These are phyloP conservation scores for Cylindrodendrum hubeiense DNA, from an alignment of 2,329 filamentous ascomycete species.

Conservation along the genomic window DNA sequence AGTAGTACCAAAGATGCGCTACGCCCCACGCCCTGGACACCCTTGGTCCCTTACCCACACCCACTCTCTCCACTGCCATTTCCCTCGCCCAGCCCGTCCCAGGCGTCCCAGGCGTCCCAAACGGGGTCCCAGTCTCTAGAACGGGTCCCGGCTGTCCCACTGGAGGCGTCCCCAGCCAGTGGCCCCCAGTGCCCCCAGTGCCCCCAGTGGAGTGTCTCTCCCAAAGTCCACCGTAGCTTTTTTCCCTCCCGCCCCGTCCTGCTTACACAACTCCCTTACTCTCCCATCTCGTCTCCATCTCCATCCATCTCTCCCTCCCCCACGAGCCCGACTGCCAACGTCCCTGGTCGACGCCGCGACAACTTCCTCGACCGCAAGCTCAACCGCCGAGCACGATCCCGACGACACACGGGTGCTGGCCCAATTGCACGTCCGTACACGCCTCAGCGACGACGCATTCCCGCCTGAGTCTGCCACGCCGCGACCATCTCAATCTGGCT, in stretches of 20 bases:
- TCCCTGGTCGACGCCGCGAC: conserved; percentile 37
- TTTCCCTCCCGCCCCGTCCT: conserved; percentile 44
- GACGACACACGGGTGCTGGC: conserved; percentile 40
- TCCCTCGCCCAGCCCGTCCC: conserved; percentile 42
- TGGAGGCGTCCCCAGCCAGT: conserved; percentile 21
- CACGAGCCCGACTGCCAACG: conserved; percentile 38
- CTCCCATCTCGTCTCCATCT: conserved; percentile 31
- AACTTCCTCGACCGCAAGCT: conserved; percentile 9
- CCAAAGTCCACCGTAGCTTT: conserved; percentile 47
- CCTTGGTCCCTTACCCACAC: conserved; percentile 33
- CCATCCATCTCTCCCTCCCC: conserved; percentile 34
- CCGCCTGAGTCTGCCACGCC: conserved; percentile 32
- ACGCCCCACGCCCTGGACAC: conserved; percentile 40
- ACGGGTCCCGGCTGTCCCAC: conserved; percentile 21
- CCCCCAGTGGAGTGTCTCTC: conserved; percentile 21
- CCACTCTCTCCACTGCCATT: conserved; percentile 44
- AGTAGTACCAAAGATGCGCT: conserved; percentile 21
- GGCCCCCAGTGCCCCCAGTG: conserved; percentile 19
- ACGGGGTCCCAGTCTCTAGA: conserved; percentile 5
- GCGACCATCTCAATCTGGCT: conserved; percentile 50
- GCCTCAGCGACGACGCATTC: conserved; percentile 24
- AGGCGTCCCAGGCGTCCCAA: conserved; percentile 31
- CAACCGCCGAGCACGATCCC: conserved; percentile 21
- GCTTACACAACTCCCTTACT: conserved; percentile 46
- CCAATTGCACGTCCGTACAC: conserved; percentile 41